These are phyloP conservation scores for Leptographium wingfieldii DNA, from an alignment of 2,329 filamentous ascomycete genomes.

Conservation along the genomic window DNA sequence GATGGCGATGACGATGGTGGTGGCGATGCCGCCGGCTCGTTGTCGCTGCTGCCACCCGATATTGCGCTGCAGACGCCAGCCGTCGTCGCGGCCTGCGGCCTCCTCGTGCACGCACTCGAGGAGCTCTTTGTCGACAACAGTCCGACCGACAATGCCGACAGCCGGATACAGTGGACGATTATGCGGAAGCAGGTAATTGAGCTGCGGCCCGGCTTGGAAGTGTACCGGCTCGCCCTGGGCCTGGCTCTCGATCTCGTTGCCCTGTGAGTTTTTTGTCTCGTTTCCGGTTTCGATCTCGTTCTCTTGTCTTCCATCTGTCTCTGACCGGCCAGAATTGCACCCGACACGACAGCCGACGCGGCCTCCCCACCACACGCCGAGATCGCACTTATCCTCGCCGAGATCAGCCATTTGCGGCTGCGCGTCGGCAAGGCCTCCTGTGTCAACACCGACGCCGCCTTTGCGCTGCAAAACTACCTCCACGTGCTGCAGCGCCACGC, in stretches of 20 bases:
- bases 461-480: constrained; percentile 54
- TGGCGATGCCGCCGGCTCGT: neutral
- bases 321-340: neutral
- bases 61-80: constrained; percentile 23
- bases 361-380: constrained; percentile 11
- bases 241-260: constrained; percentile 28
- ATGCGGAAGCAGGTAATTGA: constrained; percentile 19
- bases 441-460: constrained; percentile 50
- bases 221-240: constrained; percentile 25
- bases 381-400: constrained; percentile 20
- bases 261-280: constrained; percentile 18
- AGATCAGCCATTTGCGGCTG: constrained; percentile 21
- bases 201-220: constrained; percentile 22
- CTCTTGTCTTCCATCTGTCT: neutral
- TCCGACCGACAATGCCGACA: too few species aligned
- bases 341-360: neutral
- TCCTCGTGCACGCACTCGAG: constrained; percentile 24
- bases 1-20: constrained; percentile 21
- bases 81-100: constrained; percentile 23
- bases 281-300: too few species aligned
- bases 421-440: constrained; percentile 34
- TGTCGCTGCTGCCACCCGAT: constrained; percentile 18
- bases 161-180: constrained; percentile 19
- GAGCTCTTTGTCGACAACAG: constrained; percentile 16
- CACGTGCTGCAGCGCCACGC: constrained; percentile 58